Conservation (phyloP, 345 rosid genomes). For the Microcos paniculata region DNA sequence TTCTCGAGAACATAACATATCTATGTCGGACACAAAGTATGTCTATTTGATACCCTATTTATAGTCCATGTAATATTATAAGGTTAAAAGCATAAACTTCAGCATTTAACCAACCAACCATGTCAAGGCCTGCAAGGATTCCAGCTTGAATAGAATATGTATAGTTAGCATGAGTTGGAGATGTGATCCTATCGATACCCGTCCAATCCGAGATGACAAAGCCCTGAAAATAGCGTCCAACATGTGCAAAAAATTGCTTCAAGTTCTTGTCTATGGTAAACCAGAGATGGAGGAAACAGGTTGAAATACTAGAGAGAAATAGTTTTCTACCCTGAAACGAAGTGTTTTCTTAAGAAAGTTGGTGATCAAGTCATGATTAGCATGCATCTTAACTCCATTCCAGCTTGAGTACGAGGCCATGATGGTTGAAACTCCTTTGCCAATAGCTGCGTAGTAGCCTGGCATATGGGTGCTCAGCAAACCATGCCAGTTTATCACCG, state of each 20-base stretch:
- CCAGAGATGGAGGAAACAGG: background rate
- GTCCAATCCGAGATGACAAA: constrained; percentile 64
- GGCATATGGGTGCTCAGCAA: constrained; percentile 51
- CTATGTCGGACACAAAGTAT: too few relatives aligned
- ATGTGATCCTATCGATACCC: constrained; percentile 63
- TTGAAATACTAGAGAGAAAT: background rate
- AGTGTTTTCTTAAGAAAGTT: constrained; percentile 51
- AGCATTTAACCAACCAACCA: constrained; percentile 34
- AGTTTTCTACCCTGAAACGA: constrained; percentile 40
- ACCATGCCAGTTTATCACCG: constrained; percentile 34
- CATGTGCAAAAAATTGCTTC: background rate
- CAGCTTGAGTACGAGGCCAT: constrained; percentile 62
- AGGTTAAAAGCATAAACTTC: background rate
- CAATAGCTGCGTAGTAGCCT: constrained; percentile 39
- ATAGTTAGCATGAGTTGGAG: constrained; percentile 63
- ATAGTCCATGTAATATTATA: too few relatives aligned
- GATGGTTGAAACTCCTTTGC: constrained; percentile 51
- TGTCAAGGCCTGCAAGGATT: constrained; percentile 61
- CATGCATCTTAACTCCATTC: constrained; percentile 60
- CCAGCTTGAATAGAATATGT: constrained; percentile 45
- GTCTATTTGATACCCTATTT: too few relatives aligned
- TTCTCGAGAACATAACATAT: too few relatives aligned
- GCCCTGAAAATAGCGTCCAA: constrained; percentile 34
- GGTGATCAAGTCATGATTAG: constrained; percentile 42
- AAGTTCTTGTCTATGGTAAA: background rate